Percentiles rank a stretch among this genome's conserved stretches.
Conservation (phyloP, 1,284 basidiomycete genomes). For the Xerocomus amazonicus region DNA sequence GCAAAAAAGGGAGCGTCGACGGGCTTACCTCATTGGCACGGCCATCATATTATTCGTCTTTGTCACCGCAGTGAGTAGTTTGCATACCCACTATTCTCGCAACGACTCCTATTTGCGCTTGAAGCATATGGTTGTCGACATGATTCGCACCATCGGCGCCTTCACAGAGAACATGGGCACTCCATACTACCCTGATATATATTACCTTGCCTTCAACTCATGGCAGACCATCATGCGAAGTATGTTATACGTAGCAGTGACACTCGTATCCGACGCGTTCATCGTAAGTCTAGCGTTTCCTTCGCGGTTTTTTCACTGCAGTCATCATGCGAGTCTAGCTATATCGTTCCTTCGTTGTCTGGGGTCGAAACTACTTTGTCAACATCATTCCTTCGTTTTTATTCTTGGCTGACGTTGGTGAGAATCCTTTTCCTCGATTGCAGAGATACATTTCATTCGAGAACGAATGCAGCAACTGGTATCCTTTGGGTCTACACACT, state of each 20-base stretch:
- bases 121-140: constrained; percentile 17
- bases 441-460: neutral
- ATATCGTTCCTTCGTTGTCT: constrained; percentile 25
- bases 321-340: constrained; percentile 9
- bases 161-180: constrained; percentile 10
- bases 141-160: constrained; percentile 9
- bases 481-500: constrained; percentile 18
- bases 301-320: too few relatives aligned
- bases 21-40: constrained; percentile 18
- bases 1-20: constrained; percentile 4
- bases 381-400: constrained; percentile 9
- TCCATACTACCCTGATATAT: constrained; percentile 7
- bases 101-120: neutral
- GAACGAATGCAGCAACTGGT: constrained; percentile 7
- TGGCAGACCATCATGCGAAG: constrained; percentile 10
- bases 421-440: neutral
- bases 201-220: constrained; percentile 1
- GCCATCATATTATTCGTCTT: constrained; percentile 18
- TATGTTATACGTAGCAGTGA: constrained; percentile 13
- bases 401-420: constrained; percentile 22
- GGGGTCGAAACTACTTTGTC: constrained; percentile 13
- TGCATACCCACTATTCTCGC: neutral
- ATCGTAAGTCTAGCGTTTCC: constrained; percentile 8
- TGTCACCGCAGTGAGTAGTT: constrained; percentile 11
- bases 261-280: constrained; percentile 20